A percentile compares a stretch with the other conserved stretches of the same genome.
phyloP scores from a whole-genome alignment of 805 yeast species.

The Barnettozyma populi region DNA sequence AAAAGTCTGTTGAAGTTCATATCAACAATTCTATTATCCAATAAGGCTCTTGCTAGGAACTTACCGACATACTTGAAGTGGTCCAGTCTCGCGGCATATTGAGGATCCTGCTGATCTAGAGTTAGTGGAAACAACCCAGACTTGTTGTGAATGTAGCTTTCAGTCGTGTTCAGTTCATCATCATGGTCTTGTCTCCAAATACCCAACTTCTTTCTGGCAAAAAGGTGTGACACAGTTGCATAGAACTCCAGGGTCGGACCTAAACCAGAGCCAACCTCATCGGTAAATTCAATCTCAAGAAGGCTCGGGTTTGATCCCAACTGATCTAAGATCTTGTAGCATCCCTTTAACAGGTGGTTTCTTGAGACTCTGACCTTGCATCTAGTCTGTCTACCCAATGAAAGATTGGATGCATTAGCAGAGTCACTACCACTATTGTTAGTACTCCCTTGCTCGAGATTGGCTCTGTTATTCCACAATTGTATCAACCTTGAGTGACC shows the following conservation, averaged over 20 bases:
- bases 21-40: conserved; percentile 87
- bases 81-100: conserved; percentile 39
- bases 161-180: conserved; percentile 25
- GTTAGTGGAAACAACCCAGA: conserved; percentile 78
- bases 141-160: conserved; percentile 34
- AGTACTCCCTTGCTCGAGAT: conserved; percentile 33
- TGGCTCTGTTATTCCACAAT: conserved; percentile 59
- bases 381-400: conserved; percentile 69
- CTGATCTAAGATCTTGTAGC: conserved; percentile 67
- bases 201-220: conserved; percentile 46
- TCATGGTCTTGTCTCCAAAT: conserved; percentile 58
- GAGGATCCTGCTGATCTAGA: conserved; percentile 26
- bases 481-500: conserved; percentile 82
- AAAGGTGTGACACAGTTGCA: conserved; percentile 71
- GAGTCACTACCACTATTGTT: conserved; percentile 25
- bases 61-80: conserved; percentile 69
- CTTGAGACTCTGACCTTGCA: conserved; percentile 79
- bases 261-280: conserved; percentile 92
- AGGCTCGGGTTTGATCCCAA: conserved; percentile 78
- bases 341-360: conserved; percentile 63
- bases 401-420: conserved; percentile 3
- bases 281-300: conserved; percentile 80
- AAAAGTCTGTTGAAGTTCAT: conserved; percentile 69
- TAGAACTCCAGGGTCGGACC: conserved; percentile 96
- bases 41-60: conserved; percentile 78